Evolutionary conservation across 345 rosid genomes (phyloP).

Genomic region (Aquilaria yunnanensis): DNA sequence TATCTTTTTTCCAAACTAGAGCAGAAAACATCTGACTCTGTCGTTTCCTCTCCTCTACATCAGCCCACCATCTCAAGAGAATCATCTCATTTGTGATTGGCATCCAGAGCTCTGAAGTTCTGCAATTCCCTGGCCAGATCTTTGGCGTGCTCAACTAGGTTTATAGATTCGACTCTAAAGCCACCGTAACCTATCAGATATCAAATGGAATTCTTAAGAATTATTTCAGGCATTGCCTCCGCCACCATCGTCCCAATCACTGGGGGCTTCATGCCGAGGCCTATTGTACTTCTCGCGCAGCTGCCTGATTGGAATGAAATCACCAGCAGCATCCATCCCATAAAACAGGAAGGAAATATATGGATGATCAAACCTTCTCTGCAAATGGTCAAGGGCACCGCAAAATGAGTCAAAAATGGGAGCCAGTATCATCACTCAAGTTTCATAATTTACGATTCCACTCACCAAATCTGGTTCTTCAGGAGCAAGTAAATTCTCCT

Average conservation of each 20-base stretch:
- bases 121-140: too few relatives aligned
- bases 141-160: too few relatives aligned
- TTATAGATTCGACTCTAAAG: too few relatives aligned
- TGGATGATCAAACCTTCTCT: slow-evolving; percentile 93
- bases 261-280: slow-evolving; percentile 71
- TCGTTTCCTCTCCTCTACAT: too few relatives aligned
- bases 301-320: slow-evolving; percentile 90
- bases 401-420: background rate
- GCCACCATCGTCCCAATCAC: slow-evolving; percentile 40
- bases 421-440: background rate
- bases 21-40: too few relatives aligned
- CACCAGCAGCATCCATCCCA: slow-evolving; percentile 78
- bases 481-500: slow-evolving; percentile 66
- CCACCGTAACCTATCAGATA: too few relatives aligned
- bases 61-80: too few relatives aligned
- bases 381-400: slow-evolving; percentile 19
- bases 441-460: slow-evolving; percentile 3
- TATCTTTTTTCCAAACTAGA: too few relatives aligned
- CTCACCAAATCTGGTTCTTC: slow-evolving; percentile 65
- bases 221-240: too few relatives aligned
- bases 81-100: too few relatives aligned
- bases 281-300: slow-evolving; percentile 73
- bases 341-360: slow-evolving; percentile 74
- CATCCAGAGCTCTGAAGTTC: too few relatives aligned
- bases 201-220: too few relatives aligned